Percentiles rank a stretch among this genome's conserved stretches.
phyloP scores from a whole-genome alignment of 2,329 filamentous ascomycete species.

The Pseudohalonectria lignicola region DNA sequence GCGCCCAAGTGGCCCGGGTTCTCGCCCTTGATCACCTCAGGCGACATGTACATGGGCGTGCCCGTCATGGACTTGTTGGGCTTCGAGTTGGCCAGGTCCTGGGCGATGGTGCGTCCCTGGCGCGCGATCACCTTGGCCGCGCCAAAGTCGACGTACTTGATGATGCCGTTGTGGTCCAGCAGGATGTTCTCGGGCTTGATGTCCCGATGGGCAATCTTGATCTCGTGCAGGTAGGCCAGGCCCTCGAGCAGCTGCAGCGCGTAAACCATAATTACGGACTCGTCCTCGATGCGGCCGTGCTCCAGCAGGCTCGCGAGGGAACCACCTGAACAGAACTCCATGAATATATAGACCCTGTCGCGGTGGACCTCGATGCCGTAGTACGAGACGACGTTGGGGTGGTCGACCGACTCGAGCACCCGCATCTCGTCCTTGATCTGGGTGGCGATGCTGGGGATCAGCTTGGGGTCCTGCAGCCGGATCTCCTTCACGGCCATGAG shows the following conservation, averaged over 20 bases:
- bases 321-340: conserved; percentile 97
- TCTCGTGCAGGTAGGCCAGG: conserved; percentile 84
- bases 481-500: conserved; percentile 99
- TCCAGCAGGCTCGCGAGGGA: conserved; percentile 84
- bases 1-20: conserved; percentile 70
- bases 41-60: conserved; percentile 99
- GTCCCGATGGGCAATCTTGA: conserved; percentile 86
- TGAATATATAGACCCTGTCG: conserved; percentile 99
- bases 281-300: conserved; percentile 94
- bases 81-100: conserved; percentile 40
- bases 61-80: conserved; percentile 90
- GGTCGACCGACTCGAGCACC: conserved; percentile 87
- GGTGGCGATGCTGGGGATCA: conserved; percentile 86
- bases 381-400: conserved; percentile 96
- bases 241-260: conserved; percentile 89
- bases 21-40: conserved; percentile 92
- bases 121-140: conserved; percentile 94
- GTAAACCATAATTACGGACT: conserved; percentile 96
- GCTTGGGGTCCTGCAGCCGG: conserved; percentile 86
- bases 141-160: conserved; percentile 98
- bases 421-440: conserved; percentile 97
- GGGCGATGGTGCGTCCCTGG: conserved; percentile 74
- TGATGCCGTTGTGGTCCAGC: conserved; percentile 92
- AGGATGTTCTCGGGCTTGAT: conserved; percentile 98
- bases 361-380: conserved; percentile 96